A percentile compares a stretch with the other conserved stretches of the same genome.
Conservation (phyloP, 139 green algal species). For the Yamagishiella unicocca region DNA sequence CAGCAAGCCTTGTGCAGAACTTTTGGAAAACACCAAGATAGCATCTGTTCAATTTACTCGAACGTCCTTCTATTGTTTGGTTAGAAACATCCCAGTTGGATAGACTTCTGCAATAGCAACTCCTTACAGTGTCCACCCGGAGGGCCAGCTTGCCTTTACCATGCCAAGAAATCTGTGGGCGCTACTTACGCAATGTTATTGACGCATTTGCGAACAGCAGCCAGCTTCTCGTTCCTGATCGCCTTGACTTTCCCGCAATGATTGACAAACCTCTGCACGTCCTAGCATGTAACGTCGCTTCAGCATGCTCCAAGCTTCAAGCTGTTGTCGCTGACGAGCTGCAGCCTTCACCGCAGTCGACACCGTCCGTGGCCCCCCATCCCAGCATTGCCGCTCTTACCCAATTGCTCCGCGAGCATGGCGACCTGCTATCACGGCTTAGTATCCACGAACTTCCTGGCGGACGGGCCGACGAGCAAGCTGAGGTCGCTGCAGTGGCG, state of each 20-base stretch:
- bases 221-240: too few relatives aligned
- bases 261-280: conserved; percentile 1
- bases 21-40: too few relatives aligned
- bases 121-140: too few relatives aligned
- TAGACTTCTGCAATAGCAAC: too few relatives aligned
- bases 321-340: neutral
- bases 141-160: too few relatives aligned
- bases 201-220: too few relatives aligned
- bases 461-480: neutral
- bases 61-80: too few relatives aligned
- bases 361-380: neutral
- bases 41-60: too few relatives aligned
- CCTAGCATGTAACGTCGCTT: neutral
- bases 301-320: conserved; percentile 16
- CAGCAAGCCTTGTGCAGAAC: too few relatives aligned
- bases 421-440: neutral
- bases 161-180: too few relatives aligned
- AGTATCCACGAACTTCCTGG: neutral
- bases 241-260: neutral
- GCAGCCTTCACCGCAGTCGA: neutral
- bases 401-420: neutral
- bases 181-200: too few relatives aligned
- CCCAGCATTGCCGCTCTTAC: conserved; percentile 14
- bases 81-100: too few relatives aligned
- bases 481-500: neutral